A percentile compares a stretch with the other conserved stretches of the same genome.
Evolutionary conservation across 176 grass and related monocot genomes (phyloP).

Genomic region (barley (Hordeum vulgare)): MorexV3_pseudomolecules_assembly NC_058523.1:5770759-5771258

Average conservation of each 20-base stretch:
- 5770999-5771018: neutral
- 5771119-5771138: constrained; percentile 49
- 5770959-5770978: neutral
- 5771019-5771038: neutral
- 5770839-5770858: neutral
- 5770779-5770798: neutral
- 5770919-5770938: neutral
- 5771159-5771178: constrained; percentile 53
- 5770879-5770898: neutral
- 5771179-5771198: constrained; percentile 38
- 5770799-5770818: neutral
- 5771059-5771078: constrained; percentile 34
- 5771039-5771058: constrained; percentile 18
- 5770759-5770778: constrained; percentile 26
- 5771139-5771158: constrained; percentile 43
- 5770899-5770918: neutral
- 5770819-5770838: neutral
- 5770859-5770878: neutral
- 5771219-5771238: constrained; percentile 31
- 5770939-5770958: neutral
- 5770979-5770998: neutral
- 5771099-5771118: constrained; percentile 45
- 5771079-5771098: constrained; percentile 22
- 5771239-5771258: neutral
- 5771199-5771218: constrained; percentile 55